phyloP scores from a whole-genome alignment of 78 protist species.

The Cyanophora paradoxa region DNA sequence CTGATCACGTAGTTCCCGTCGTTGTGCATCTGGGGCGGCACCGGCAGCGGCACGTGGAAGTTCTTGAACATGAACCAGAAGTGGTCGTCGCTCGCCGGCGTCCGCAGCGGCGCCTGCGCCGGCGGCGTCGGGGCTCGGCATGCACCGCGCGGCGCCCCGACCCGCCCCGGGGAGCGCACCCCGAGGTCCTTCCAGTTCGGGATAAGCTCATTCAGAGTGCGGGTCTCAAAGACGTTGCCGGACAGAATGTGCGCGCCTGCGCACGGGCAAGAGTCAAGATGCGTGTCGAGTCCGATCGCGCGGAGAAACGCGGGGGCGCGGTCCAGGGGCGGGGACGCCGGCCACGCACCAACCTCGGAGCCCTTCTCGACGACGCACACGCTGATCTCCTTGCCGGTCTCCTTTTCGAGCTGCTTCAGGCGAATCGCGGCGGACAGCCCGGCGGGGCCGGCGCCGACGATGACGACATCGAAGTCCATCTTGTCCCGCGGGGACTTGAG shows the following conservation, averaged over 20 bases:
- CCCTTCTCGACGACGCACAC: slow-evolving; percentile 92
- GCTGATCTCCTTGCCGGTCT: slow-evolving; percentile 32
- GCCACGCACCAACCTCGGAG: slow-evolving; percentile 62
- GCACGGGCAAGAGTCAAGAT: neutral
- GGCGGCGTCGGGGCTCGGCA: no score
- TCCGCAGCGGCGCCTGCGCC: slow-evolving; percentile 80
- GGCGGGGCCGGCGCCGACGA: slow-evolving; percentile 98
- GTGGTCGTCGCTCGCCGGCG: slow-evolving; percentile 70
- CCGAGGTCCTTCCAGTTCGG: slow-evolving; percentile 90
- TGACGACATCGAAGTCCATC: slow-evolving; percentile 72
- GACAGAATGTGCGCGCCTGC: slow-evolving; percentile 88
- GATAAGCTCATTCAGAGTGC: slow-evolving; percentile 82
- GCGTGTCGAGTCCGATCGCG: neutral
- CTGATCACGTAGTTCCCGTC: slow-evolving; percentile 89
- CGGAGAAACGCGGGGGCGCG: neutral
- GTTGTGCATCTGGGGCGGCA: slow-evolving; percentile 58
- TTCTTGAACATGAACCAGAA: slow-evolving; percentile 48
- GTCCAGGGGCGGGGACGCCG: neutral
- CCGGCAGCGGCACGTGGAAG: slow-evolving; percentile 12
- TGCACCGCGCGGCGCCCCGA: no score
- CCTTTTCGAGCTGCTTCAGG: slow-evolving; percentile 76
- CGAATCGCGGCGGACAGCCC: slow-evolving; percentile 96
- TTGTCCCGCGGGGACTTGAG: no score
- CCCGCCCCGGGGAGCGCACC: no score
- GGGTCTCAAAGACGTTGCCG: slow-evolving; percentile 91